These are phyloP conservation scores for Leucogyrophana mollusca DNA, from an alignment of 768 basidiomycete genomes.

Conservation along the genomic window DNA sequence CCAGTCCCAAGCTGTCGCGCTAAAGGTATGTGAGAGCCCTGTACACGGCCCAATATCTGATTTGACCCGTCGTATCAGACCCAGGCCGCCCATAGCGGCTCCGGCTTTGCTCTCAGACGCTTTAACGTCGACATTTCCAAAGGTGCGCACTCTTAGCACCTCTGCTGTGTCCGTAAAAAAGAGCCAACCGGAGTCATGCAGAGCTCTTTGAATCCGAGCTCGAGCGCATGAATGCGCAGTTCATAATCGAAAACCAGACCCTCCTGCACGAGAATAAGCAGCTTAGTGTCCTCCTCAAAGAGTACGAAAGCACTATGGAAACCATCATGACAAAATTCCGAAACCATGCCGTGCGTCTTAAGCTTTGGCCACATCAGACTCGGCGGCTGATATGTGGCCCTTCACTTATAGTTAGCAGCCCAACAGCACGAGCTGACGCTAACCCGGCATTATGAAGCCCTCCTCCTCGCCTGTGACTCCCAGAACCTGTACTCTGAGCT, in stretches of 20 bases:
- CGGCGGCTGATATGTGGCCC: constrained; percentile 10
- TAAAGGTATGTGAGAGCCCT: constrained; percentile 58
- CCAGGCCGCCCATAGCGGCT: constrained; percentile 69
- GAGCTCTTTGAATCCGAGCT: constrained; percentile 92
- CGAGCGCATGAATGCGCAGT: constrained; percentile 84
- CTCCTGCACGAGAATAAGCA: constrained; percentile 96
- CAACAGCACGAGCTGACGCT: constrained; percentile 87
- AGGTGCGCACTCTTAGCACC: constrained; percentile 42
- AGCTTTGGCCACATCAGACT: constrained; percentile 3
- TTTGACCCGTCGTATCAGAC: constrained; percentile 40
- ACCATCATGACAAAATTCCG: constrained; percentile 97
- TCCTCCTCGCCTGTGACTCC: constrained; percentile 67
- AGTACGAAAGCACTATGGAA: constrained; percentile 93
- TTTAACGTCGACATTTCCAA: constrained; percentile 87
- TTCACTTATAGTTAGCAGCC: constrained; percentile 67
- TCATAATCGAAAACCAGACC: constrained; percentile 92
- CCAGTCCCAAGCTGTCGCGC: constrained; percentile 62
- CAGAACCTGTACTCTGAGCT: constrained; percentile 56
- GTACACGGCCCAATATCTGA: constrained; percentile 5
- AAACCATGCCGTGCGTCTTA: constrained; percentile 73
- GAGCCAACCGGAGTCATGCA: constrained; percentile 33
- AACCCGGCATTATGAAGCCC: constrained; percentile 85
- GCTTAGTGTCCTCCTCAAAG: constrained; percentile 81
- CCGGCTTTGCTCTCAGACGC: constrained; percentile 77
- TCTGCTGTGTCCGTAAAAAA: not conserved